Evolutionary conservation across 2,329 filamentous ascomycete genomes (phyloP).

Genomic region (Aspergillus proliferans): DNA sequence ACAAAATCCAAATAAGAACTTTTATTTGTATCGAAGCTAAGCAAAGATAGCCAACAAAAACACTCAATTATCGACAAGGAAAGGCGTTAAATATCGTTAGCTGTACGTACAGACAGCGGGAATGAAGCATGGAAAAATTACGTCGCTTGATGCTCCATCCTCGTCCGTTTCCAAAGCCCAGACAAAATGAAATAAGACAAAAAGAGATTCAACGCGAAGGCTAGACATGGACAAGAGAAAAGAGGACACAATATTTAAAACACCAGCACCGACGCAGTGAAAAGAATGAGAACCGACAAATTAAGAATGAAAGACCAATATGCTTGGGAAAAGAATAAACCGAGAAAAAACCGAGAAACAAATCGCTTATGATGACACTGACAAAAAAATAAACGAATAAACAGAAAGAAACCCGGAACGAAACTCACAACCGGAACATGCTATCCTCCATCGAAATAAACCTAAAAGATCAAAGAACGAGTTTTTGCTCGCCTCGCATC

Average conservation of each 20-base stretch:
- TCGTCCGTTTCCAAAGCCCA: constrained; percentile 1
- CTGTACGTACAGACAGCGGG: constrained; percentile 9
- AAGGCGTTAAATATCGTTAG: constrained; percentile 14
- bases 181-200: constrained; percentile 7
- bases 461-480: constrained; percentile 37
- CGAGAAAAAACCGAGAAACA: constrained; percentile 1
- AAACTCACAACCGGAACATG: constrained; percentile 5
- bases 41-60: neutral
- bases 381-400: constrained; percentile 6
- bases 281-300: constrained; percentile 2
- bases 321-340: neutral
- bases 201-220: constrained; percentile 1
- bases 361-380: constrained; percentile 4
- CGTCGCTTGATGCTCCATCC: constrained; percentile 15
- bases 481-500: constrained; percentile 37
- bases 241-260: constrained; percentile 6
- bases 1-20: too few species aligned
- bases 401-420: constrained; percentile 10
- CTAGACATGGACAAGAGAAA: neutral
- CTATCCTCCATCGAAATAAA: constrained; percentile 19
- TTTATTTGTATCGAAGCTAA: neutral
- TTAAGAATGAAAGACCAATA: neutral
- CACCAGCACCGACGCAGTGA: constrained; percentile 12
- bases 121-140: constrained; percentile 9
- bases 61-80: constrained; percentile 12